Evolutionary conservation across 805 yeast genomes (phyloP), one percentile per base, ranked within the genome.

Genomic region (Metschnikowia picachoensis): DNA sequence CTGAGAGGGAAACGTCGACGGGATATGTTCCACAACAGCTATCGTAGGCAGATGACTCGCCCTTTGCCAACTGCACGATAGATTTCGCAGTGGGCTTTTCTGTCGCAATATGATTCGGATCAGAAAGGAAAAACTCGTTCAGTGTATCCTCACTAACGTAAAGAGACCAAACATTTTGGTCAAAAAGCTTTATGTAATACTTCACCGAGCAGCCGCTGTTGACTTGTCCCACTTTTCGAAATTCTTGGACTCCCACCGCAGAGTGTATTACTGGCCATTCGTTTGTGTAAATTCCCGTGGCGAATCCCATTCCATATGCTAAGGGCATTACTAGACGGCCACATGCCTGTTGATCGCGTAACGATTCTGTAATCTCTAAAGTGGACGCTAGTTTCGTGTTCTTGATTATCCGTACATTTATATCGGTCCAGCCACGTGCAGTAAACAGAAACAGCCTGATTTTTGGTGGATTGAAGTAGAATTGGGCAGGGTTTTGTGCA

Each of bases 231-330:
- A 56, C 62, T 29, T 64, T 68, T 2, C 68, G 66, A 45, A 85
- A 70, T 15, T 68, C 67, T 49, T 75, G 78, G 44, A 86, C 70
- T 0, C 95, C 95, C 27, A 85, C 85, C 28, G 73, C 76, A 20
- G 87, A 78, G n/a, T 75, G 72, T 25, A 85, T 53, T 45, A 52
- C 52, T 65, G 64, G 63, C 36, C 38, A 38, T 9, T 55, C 51
- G 30, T 54, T 54, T 17, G 53, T 49, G 44, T 59, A 60, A 14
- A 75, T 64, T 27, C 83, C 87, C 30, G 96, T 84, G 13, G 87
- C 79, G 51, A 87, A 81, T 7, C 96, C 96, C 79, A 76, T 75
- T 44, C 97, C 97, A 63, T 85, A 91, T 6, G 84, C 86, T 44
- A 86, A 58, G 4, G 92, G 91, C 33, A 78, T 60, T 30, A 68